Percentiles rank a stretch among this genome's conserved stretches.
Conservation (phyloP, 2,329 filamentous ascomycete species). For the Orbilia blumenaviensis region DNA sequence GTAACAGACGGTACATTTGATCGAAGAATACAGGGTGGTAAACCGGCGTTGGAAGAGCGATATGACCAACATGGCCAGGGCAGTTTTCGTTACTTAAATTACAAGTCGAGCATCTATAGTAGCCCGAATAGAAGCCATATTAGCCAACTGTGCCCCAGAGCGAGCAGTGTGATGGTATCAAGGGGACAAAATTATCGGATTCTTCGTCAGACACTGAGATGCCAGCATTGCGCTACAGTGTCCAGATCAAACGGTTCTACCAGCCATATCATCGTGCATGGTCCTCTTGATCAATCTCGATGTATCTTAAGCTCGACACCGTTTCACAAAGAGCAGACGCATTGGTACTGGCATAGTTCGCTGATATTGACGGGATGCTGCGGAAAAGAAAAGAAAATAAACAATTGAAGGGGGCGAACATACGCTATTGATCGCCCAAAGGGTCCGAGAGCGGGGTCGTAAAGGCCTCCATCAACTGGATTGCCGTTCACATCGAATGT, state of each 20-base stretch:
- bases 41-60: constrained; percentile 89
- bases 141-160: neutral
- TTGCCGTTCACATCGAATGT: constrained; percentile 85
- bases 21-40: constrained; percentile 98
- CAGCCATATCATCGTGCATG: constrained; percentile 28
- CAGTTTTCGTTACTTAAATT: constrained; percentile 82
- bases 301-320: constrained; percentile 10
- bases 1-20: constrained; percentile 83
- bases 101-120: constrained; percentile 84
- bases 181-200: neutral
- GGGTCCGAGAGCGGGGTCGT: constrained; percentile 89
- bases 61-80: constrained; percentile 92
- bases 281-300: constrained; percentile 37
- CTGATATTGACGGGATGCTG: too few relatives aligned
- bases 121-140: neutral
- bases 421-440: constrained; percentile 81
- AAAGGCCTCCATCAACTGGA: constrained; percentile 78
- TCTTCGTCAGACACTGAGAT: constrained; percentile 8
- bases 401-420: constrained; percentile 60
- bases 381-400: too few relatives aligned
- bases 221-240: constrained; percentile 22
- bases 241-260: neutral
- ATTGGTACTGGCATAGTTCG: too few relatives aligned
- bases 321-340: neutral
- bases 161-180: neutral